Percentiles rank a stretch among this genome's conserved stretches.
phyloP scores from a whole-genome alignment of 805 yeast species.

The Lachancea nothofagi region DNA sequence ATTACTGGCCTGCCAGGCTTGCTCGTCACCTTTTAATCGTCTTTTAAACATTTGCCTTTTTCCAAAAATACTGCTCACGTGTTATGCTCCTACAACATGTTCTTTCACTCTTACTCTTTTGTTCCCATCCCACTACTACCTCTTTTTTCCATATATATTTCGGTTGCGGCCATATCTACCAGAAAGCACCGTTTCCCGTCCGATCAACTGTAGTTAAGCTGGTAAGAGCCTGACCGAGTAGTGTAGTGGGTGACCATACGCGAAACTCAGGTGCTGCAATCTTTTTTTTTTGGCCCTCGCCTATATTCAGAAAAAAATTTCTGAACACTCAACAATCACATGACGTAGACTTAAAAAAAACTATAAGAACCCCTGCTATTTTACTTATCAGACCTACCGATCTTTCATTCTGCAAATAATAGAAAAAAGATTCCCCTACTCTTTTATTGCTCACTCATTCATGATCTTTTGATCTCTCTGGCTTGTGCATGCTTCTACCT shows the following conservation, averaged over 20 bases:
- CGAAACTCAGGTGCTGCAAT: slow-evolving; percentile 52
- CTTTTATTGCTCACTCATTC: too few species aligned
- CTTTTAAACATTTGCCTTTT: not conserved
- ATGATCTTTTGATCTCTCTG: too few species aligned
- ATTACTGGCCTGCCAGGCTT: too few species aligned
- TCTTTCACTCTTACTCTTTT: slow-evolving; percentile 36
- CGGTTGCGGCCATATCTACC: slow-evolving; percentile 57
- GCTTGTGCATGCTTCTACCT: too few species aligned
- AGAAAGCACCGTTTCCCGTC: slow-evolving; percentile 59
- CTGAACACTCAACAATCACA: not conserved
- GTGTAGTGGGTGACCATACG: slow-evolving; percentile 55
- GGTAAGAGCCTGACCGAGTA: slow-evolving; percentile 55
- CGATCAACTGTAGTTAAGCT: slow-evolving; percentile 56
- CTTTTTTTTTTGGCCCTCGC: slow-evolving; percentile 29
- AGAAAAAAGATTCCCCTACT: too few species aligned
- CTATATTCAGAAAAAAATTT: not conserved
- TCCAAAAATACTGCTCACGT: not conserved
- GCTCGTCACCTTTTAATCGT: not conserved
- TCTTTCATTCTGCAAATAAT: too few species aligned
- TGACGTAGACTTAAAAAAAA: not conserved
- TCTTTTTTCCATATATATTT: slow-evolving; percentile 14
- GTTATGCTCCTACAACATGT: too few species aligned
- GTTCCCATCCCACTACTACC: not conserved
- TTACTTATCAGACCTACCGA: too few species aligned
- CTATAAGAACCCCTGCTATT: slow-evolving; percentile 5